Percentiles rank a stretch among this genome's conserved stretches.
Evolutionary conservation across 78 protist species (phyloP).

Genomic region (Anaeramoeba flamelloides): DNA sequence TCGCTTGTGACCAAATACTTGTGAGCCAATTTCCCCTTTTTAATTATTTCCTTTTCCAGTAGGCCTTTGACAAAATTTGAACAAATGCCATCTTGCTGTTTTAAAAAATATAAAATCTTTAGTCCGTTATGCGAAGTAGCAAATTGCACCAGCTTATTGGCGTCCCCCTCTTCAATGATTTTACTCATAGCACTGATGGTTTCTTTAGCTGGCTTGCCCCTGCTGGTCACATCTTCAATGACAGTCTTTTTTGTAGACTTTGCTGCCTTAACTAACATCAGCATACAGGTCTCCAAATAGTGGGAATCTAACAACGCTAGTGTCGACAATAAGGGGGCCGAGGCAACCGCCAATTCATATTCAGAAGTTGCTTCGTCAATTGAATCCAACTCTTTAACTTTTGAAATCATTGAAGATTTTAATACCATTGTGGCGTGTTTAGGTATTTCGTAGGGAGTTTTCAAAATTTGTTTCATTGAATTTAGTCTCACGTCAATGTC

Average conservation of each 20-base stretch:
- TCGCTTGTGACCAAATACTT: not conserved
- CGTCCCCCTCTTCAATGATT: not conserved
- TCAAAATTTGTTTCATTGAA: not conserved
- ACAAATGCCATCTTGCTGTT: not conserved
- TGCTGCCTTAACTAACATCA: not conserved
- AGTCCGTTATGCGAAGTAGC: not conserved
- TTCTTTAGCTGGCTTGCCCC: not conserved
- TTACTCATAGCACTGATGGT: not conserved
- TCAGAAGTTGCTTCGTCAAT: not conserved
- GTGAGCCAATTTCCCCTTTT: not conserved
- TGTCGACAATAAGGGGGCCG: not conserved
- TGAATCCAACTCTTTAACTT: not conserved
- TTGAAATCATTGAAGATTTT: not conserved
- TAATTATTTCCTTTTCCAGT: not conserved
- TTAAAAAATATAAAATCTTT: not conserved
- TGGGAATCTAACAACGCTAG: not conserved
- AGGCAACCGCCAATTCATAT: not conserved
- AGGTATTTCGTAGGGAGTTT: not conserved
- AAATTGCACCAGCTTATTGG: not conserved
- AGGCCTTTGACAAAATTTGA: not conserved
- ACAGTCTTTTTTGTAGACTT: not conserved
- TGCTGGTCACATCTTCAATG: not conserved
- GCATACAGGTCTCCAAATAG: not conserved
- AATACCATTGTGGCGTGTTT: not conserved
- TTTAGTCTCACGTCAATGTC: not conserved